These are phyloP conservation scores for Fraxinus albicans DNA, from an alignment of 305 asterid genomes.

Conservation along the genomic window DNA sequence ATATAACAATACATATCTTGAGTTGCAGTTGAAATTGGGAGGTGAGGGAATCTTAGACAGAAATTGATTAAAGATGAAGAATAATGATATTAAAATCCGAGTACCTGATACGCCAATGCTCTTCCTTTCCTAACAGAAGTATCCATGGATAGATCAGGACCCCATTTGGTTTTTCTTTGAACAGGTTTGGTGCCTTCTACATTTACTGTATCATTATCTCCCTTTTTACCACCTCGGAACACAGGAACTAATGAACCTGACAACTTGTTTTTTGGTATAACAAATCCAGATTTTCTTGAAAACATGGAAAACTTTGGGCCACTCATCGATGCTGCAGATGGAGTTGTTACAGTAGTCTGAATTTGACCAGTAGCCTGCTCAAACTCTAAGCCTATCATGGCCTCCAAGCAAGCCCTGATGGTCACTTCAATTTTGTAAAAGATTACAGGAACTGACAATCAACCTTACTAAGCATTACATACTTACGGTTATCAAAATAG, in stretches of 20 bases:
- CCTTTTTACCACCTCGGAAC: slow-evolving; percentile 62
- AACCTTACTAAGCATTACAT: not conserved
- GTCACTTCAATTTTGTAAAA: slow-evolving; percentile 20
- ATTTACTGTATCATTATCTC: slow-evolving; percentile 42
- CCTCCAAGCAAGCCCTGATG: slow-evolving; percentile 30
- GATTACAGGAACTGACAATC: not conserved
- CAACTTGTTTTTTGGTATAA: slow-evolving; percentile 87
- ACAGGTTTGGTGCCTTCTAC: slow-evolving; percentile 53
- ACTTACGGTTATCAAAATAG: not conserved
- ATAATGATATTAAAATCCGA: slow-evolving; percentile 6
- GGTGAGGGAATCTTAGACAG: not conserved
- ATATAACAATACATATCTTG: not conserved
- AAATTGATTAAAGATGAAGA: slow-evolving; percentile 16
- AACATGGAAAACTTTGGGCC: slow-evolving; percentile 66
- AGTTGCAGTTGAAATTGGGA: not conserved
- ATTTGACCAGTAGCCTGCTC: slow-evolving; percentile 46
- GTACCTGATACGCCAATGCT: slow-evolving; percentile 85
- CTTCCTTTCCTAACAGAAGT: slow-evolving; percentile 72
- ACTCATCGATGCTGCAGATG: slow-evolving; percentile 46
- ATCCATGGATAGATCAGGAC: slow-evolving; percentile 75
- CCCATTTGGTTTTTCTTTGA: slow-evolving; percentile 91
- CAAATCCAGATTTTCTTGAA: slow-evolving; percentile 70
- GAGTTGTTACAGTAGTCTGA: slow-evolving; percentile 40
- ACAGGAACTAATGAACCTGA: slow-evolving; percentile 83
- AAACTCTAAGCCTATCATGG: slow-evolving; percentile 60